These are phyloP conservation scores for Fragaria ananassa DNA, from an alignment of 306 rosid species.

Conservation along the genomic window DNA sequence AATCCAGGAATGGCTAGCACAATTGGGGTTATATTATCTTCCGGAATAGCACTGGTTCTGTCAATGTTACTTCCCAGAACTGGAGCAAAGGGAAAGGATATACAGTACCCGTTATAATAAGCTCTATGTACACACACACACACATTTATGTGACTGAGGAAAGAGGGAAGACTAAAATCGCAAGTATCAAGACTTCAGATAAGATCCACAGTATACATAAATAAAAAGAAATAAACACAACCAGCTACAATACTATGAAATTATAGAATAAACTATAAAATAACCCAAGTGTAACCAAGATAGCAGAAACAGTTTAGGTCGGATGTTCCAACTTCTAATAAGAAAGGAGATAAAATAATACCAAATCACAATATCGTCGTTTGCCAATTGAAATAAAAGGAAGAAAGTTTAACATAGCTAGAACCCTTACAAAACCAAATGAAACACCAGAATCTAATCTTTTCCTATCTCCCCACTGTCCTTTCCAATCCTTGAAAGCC, in stretches of 20 bases:
- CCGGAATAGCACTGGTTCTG: slow-evolving; percentile 26
- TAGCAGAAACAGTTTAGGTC: background rate
- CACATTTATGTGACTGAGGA: background rate
- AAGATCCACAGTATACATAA: background rate
- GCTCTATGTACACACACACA: background rate
- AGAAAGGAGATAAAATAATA: background rate
- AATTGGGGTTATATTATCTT: slow-evolving; percentile 59
- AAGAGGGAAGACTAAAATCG: background rate
- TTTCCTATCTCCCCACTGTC: background rate
- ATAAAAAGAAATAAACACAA: background rate
- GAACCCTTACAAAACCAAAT: background rate
- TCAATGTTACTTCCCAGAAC: slow-evolving; percentile 40
- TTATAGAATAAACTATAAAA: background rate
- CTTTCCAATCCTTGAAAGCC: background rate
- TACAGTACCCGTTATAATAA: background rate
- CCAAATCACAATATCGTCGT: background rate
- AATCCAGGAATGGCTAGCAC: slow-evolving; percentile 79
- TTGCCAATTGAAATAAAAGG: background rate
- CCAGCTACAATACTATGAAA: background rate
- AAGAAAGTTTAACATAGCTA: background rate
- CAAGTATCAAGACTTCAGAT: slow-evolving; percentile 1
- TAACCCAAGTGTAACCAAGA: background rate
- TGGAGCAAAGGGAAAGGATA: slow-evolving; percentile 20
- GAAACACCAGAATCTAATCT: background rate
- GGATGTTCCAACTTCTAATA: background rate